These are phyloP conservation scores for Pseudotsuga menziesii DNA, from an alignment of 75 land plant species.

Conservation along the genomic window DNA sequence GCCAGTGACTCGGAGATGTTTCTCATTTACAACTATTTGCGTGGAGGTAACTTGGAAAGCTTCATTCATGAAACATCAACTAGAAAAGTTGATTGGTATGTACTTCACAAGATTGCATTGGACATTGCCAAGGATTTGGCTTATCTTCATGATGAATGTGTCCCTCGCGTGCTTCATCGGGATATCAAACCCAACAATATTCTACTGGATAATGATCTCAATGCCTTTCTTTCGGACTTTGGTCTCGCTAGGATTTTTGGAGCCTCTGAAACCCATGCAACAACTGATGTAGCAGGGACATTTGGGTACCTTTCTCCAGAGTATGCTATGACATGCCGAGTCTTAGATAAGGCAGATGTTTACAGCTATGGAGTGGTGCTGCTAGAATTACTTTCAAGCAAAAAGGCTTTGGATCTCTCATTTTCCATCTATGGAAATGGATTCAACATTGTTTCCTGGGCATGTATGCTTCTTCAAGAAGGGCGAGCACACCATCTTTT, in stretches of 20 bases:
- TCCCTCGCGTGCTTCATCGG: constrained; percentile 65
- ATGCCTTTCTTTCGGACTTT: constrained; percentile 75
- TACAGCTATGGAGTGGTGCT: constrained; percentile 85
- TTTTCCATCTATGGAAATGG: constrained; percentile 64
- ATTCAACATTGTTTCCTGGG: constrained; percentile 73
- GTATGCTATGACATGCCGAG: constrained; percentile 72
- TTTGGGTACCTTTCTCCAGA: constrained; percentile 83
- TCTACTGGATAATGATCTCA: constrained; percentile 53
- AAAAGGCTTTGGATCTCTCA: constrained; percentile 59
- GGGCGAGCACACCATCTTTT: constrained; percentile 40
- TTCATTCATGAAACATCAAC: constrained; percentile 38
- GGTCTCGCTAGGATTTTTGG: constrained; percentile 74
- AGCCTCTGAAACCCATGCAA: constrained; percentile 74
- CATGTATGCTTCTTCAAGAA: constrained; percentile 35
- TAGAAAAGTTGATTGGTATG: constrained; percentile 28
- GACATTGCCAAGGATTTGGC: constrained; percentile 58
- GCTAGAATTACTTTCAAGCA: constrained; percentile 71
- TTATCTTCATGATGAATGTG: constrained; percentile 63
- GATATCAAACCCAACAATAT: constrained; percentile 83
- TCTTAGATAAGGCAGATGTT: constrained; percentile 76
- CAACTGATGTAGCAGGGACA: constrained; percentile 82
- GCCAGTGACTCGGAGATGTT: constrained; percentile 68
- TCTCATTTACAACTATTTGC: constrained; percentile 70
- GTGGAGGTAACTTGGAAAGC: constrained; percentile 64
- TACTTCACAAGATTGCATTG: constrained; percentile 59